Percentiles rank a stretch among this genome's conserved stretches.
phyloP scores from a whole-genome alignment of 208 protist species.

The Acanthamoeba healyi region DNA sequence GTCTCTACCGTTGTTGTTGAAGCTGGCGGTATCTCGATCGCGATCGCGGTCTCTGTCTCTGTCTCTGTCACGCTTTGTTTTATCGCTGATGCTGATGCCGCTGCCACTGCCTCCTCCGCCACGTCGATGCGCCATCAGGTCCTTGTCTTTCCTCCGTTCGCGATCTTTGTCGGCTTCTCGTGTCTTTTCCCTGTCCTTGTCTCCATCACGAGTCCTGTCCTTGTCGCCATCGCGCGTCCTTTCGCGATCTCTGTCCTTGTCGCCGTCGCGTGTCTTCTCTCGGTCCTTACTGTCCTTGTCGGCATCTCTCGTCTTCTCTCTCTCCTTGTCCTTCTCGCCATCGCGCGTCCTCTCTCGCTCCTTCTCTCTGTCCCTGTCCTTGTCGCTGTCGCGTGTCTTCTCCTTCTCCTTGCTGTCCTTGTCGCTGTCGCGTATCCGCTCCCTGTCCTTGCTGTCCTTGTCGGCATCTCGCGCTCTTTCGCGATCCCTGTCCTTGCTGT shows the following conservation, averaged over 20 bases:
- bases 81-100: not conserved
- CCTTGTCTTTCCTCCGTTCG: not conserved
- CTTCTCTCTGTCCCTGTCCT: constrained; percentile 16
- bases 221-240: not conserved
- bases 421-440: not conserved
- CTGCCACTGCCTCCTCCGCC: not conserved
- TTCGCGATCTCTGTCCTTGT: not conserved
- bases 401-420: not conserved
- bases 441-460: not conserved
- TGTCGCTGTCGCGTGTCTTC: not conserved
- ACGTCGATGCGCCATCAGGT: not conserved
- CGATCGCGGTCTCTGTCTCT: not conserved
- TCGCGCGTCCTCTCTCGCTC: not conserved
- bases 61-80: not conserved
- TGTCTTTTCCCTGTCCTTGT: constrained; percentile 1
- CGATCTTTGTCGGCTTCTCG: not conserved
- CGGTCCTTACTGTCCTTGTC: not conserved
- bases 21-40: not conserved
- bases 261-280: not conserved
- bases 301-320: not conserved
- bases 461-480: not conserved
- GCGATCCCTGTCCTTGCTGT: not conserved
- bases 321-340: not conserved
- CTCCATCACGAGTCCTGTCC: not conserved
- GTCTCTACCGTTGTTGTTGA: too few relatives aligned